Evolutionary conservation across 306 rosid species (phyloP).

Genomic region (Luffa aegyptiaca): DNA sequence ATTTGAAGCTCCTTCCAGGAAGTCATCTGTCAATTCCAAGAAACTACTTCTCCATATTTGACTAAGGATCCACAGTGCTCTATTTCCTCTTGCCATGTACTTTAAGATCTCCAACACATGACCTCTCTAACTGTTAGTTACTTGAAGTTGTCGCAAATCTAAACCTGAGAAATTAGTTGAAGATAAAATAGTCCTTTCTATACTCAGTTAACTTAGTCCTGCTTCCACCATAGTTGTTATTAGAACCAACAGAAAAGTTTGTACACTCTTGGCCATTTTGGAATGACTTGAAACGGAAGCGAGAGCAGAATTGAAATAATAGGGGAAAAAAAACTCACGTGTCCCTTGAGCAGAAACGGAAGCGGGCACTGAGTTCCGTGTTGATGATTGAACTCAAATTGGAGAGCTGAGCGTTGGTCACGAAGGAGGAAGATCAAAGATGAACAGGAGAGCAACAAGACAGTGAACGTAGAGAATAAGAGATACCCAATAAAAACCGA

Average conservation of each 20-base stretch:
- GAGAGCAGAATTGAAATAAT: no score
- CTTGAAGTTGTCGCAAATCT: neutral
- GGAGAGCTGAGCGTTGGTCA: slow-evolving; percentile 42
- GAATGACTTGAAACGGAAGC: no score
- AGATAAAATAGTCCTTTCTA: neutral
- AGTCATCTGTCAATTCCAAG: neutral
- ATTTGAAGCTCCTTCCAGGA: neutral
- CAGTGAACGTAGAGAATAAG: no score
- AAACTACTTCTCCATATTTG: neutral
- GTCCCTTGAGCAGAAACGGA: slow-evolving; percentile 67
- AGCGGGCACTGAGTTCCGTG: slow-evolving; percentile 27
- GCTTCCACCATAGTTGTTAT: neutral
- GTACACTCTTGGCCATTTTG: no score
- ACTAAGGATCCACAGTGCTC: neutral
- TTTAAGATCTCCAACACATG: no score
- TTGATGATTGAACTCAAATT: slow-evolving; percentile 52
- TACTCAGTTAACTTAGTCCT: no score
- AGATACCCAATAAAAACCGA: no score
- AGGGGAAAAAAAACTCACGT: slow-evolving; percentile 37
- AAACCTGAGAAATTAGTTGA: neutral
- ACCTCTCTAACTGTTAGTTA: no score
- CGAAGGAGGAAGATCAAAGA: no score
- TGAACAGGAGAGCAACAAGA: no score
- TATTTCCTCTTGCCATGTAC: neutral
- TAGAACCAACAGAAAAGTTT: neutral